Conservation (phyloP, 2,329 filamentous ascomycete genomes). For the Alternaria conjuncta region DNA sequence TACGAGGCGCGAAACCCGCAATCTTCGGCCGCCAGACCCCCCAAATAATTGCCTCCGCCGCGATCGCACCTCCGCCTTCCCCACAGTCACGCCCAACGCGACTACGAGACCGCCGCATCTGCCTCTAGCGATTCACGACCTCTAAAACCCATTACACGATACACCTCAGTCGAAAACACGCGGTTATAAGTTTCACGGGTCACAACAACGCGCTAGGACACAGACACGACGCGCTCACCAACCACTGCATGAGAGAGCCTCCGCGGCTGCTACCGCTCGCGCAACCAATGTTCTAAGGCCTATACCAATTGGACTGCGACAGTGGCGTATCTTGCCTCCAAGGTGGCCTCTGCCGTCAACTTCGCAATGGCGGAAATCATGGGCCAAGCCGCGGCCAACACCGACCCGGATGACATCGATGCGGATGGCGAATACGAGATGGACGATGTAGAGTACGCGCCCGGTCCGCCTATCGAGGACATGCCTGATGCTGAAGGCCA, state of each 20-base stretch:
- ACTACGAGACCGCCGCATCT: conserved; percentile 29
- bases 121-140: conserved; percentile 2
- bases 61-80: conserved; percentile 29
- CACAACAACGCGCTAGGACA: conserved; percentile 35
- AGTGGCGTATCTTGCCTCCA: conserved; percentile 47
- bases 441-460: conserved; percentile 44
- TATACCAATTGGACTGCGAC: conserved; percentile 28
- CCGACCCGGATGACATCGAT: conserved; percentile 45
- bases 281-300: conserved; percentile 32
- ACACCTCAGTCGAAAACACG: conserved; percentile 9
- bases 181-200: conserved; percentile 4
- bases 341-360: conserved; percentile 50
- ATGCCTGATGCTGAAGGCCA: conserved; percentile 38
- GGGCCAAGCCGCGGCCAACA: conserved; percentile 42
- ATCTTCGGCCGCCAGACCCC: conserved; percentile 18
- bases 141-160: conserved; percentile 8
- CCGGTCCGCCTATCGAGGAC: conserved; percentile 21
- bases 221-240: conserved; percentile 34
- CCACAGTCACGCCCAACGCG: conserved; percentile 34
- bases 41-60: conserved; percentile 32
- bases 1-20: conserved; percentile 42
- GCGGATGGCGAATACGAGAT: conserved; percentile 50
- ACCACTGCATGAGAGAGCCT: conserved; percentile 37
- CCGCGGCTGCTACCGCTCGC: conserved; percentile 25
- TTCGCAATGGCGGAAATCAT: conserved; percentile 52